Percentiles rank a stretch among this genome's conserved stretches.
Conservation (phyloP, 176 grass and related monocot genomes). For the Otatea glauca region DNA sequence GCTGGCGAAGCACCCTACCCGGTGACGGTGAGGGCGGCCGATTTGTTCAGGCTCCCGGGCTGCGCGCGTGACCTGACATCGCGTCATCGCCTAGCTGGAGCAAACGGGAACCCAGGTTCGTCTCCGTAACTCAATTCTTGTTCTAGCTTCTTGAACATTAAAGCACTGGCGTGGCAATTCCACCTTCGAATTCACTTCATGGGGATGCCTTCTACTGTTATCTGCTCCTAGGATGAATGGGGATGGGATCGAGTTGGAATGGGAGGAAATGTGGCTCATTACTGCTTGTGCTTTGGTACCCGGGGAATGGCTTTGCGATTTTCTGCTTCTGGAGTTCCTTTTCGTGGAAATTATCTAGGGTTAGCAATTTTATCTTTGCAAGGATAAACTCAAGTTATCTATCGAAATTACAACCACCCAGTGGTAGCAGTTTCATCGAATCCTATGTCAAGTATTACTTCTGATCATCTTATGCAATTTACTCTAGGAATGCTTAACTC, state of each 20-base stretch:
- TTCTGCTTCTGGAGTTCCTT: neutral
- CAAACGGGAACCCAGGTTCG: slow-evolving; percentile 22
- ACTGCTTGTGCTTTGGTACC: neutral
- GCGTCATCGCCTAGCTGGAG: neutral
- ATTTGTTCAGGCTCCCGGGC: neutral
- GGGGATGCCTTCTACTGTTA: neutral
- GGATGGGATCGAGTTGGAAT: neutral
- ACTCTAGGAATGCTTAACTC: neutral
- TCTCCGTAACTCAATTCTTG: neutral
- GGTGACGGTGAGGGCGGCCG: neutral
- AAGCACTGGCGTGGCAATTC: neutral
- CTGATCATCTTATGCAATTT: neutral
- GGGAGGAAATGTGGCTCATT: neutral
- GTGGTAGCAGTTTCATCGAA: neutral
- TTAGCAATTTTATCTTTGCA: neutral
- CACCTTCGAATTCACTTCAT: neutral
- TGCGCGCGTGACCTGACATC: neutral
- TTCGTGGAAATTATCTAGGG: slow-evolving; percentile 1
- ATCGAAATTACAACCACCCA: neutral
- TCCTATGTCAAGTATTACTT: neutral
- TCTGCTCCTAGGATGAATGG: neutral
- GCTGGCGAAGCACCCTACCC: neutral
- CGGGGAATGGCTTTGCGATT: neutral
- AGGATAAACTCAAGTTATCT: neutral
- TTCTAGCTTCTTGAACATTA: neutral